Conservation (phyloP, 352 stramenopile species). For the Phytophthora fragariae region DNA sequence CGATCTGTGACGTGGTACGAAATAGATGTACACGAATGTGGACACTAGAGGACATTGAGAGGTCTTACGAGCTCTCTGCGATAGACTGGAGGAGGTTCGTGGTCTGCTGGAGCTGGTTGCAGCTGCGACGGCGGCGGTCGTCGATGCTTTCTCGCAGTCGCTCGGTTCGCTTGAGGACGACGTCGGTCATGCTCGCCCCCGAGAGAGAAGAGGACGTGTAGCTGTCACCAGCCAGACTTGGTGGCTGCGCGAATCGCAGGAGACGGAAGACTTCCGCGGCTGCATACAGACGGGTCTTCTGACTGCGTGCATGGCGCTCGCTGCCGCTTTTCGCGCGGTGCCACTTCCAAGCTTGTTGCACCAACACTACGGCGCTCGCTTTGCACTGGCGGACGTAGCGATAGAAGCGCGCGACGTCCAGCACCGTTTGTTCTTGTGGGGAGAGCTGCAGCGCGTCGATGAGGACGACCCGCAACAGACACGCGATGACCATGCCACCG, state of each 20-base stretch:
- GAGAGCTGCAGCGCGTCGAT: slow-evolving; percentile 64
- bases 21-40: background rate
- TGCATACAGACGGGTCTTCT: slow-evolving; percentile 51
- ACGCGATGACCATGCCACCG: slow-evolving; percentile 66
- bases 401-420: slow-evolving; percentile 71
- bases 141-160: slow-evolving; percentile 26
- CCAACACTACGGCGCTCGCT: slow-evolving; percentile 47
- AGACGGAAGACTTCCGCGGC: slow-evolving; percentile 58
- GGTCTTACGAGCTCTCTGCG: background rate
- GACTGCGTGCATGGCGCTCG: slow-evolving; percentile 14
- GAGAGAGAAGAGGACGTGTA: slow-evolving; percentile 18
- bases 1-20: background rate
- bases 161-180: slow-evolving; percentile 35
- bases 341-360: slow-evolving; percentile 58
- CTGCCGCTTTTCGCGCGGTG: slow-evolving; percentile 20
- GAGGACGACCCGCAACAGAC: slow-evolving; percentile 64
- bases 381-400: slow-evolving; percentile 53
- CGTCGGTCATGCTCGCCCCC: slow-evolving; percentile 12
- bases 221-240: slow-evolving; percentile 24
- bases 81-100: slow-evolving; percentile 14
- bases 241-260: slow-evolving; percentile 56
- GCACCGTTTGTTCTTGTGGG: slow-evolving; percentile 63
- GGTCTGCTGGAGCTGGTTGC: slow-evolving; percentile 14
- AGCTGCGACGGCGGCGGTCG: slow-evolving; percentile 3
- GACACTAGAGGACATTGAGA: background rate